phyloP scores from a whole-genome alignment of 495 filamentous ascomycete genomes.

The Tuber indicum region DNA sequence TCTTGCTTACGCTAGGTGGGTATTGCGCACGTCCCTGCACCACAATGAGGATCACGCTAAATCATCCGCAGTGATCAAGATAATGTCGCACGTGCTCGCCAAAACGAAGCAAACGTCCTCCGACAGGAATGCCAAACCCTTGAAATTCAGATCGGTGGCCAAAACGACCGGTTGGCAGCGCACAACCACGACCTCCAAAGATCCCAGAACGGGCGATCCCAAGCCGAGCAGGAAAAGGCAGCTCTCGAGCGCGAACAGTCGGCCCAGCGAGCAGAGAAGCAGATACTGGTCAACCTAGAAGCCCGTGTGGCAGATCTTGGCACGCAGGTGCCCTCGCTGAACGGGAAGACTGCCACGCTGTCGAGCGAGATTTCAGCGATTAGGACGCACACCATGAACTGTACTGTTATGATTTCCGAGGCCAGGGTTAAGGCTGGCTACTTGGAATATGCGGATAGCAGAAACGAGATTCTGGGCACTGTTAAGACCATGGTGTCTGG shows the following conservation, averaged over 20 bases:
- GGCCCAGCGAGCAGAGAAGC: background rate
- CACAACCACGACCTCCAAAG: background rate
- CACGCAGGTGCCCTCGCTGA: background rate
- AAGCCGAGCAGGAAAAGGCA: background rate
- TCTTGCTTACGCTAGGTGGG: background rate
- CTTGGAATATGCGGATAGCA: background rate
- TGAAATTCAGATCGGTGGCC: background rate
- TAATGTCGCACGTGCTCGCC: background rate
- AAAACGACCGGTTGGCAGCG: background rate
- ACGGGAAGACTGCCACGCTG: background rate
- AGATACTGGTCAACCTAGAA: background rate
- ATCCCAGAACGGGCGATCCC: background rate
- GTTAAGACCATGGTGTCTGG: background rate
- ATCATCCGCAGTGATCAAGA: background rate
- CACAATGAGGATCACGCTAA: background rate
- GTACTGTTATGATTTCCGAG: background rate
- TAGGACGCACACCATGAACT: background rate
- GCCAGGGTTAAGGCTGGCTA: background rate
- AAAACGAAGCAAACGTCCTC: background rate
- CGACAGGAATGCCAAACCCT: background rate
- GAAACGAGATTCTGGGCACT: background rate
- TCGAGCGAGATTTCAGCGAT: background rate
- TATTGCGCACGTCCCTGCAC: background rate
- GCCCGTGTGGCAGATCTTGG: background rate
- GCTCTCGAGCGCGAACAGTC: background rate